phyloP scores from a whole-genome alignment of 1,284 basidiomycete genomes.

The Sanghuangporus weigelae region DNA sequence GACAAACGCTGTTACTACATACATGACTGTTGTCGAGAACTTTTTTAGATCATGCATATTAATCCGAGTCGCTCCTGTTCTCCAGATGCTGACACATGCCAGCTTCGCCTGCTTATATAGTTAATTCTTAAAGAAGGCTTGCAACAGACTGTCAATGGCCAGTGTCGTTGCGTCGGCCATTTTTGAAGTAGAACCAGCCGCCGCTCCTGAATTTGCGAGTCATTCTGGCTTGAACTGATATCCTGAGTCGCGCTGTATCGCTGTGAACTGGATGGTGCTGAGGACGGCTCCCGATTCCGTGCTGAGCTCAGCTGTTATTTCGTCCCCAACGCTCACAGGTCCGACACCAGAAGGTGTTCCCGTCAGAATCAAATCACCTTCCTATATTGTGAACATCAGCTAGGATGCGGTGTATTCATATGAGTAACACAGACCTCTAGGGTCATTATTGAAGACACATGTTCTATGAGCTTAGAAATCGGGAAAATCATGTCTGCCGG shows the following conservation, averaged over 20 bases:
- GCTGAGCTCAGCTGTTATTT: conserved; percentile 71
- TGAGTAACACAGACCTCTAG: conserved; percentile 61
- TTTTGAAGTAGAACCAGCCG: background rate
- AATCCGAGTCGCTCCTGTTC: background rate
- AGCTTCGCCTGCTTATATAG: background rate
- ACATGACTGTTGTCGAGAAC: background rate
- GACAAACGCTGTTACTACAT: background rate
- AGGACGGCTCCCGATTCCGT: conserved; percentile 52
- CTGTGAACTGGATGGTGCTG: conserved; percentile 60
- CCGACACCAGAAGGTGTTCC: conserved; percentile 93
- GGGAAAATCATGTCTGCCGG: conserved; percentile 92
- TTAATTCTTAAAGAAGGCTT: conserved; percentile 8
- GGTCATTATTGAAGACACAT: conserved; percentile 93
- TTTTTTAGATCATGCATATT: conserved; percentile 5
- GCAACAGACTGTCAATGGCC: conserved; percentile 8
- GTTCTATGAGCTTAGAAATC: conserved; percentile 87
- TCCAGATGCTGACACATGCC: background rate
- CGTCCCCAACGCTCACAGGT: conserved; percentile 71
- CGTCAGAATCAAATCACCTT: conserved; percentile 85
- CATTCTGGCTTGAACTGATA: conserved; percentile 45
- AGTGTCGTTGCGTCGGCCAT: conserved; percentile 7
- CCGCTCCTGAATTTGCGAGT: conserved; percentile 1
- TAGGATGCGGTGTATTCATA: background rate
- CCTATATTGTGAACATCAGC: conserved; percentile 37
- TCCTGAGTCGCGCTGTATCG: conserved; percentile 64